Base-by-base conservation (phyloP, 78 protist genomes). In the Blattamonas nauphoetae region DNA sequence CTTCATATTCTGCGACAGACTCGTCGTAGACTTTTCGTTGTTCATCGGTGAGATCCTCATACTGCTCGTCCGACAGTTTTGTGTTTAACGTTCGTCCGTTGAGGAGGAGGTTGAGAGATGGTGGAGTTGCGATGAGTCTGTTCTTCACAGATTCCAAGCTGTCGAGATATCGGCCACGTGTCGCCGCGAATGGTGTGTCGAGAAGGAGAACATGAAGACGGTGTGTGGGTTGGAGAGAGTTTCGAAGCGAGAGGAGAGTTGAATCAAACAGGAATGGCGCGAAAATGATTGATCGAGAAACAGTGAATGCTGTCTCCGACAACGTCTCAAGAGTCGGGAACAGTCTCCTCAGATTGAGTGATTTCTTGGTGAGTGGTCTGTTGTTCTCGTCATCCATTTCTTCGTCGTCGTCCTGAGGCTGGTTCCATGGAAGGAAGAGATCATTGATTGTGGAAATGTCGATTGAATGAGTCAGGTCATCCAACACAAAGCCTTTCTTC, bases 11-110 rank as follows among this genome's bases (percentile, higher is more conserved):
- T 11, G 32, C 41, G 35, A 21, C 41, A n/a, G 44, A 6, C 5
- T 1, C 3, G 87, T 85, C 87, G 87, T 85, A 85, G 35, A 21
- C 41, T n/a, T n/a, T 41, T 33, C 83, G 82, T 32, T n/a, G 82
- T 41, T 1, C 77, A 1, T 0, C 44, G 2, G 0, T 35, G 36
- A 85, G 41, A 41, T 21, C 85, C 36, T 80, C 86, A 34, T 89
- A 87, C 45, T 4, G 81, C 0, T 2, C 78, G 41, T 87, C 89
- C 41, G 34, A 1, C 32, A 87, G 38, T 55, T 11, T 11, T 55
- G 38, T 55, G n/a, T n/a, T n/a, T n/a, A n/a, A n/a, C n/a, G n/a
- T n/a, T n/a, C n/a, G n/a, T n/a, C n/a, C n/a, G n/a, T n/a, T n/a
- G n/a, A n/a, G n/a, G n/a, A n/a, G n/a, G 71, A 55, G 38, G 21